Conservation (phyloP, 2,329 filamentous ascomycete genomes). For the Sporothrix euskadiensis region DNA sequence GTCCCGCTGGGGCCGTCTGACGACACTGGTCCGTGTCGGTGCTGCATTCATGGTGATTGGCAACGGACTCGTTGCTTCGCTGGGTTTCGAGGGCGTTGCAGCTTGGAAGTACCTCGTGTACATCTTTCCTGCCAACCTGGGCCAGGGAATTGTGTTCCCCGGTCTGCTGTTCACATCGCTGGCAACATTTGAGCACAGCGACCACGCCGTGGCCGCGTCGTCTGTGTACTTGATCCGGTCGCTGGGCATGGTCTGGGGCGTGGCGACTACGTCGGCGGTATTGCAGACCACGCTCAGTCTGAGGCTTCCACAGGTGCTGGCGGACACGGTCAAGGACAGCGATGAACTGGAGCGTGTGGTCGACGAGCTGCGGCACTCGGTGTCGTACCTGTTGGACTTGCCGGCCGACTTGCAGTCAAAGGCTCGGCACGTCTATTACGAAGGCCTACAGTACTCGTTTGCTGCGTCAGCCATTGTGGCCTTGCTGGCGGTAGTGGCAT, state of each 20-base stretch:
- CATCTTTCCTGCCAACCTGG: constrained; percentile 59
- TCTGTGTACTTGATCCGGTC: constrained; percentile 63
- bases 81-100: constrained; percentile 47
- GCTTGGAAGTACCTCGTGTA: constrained; percentile 58
- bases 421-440: constrained; percentile 60
- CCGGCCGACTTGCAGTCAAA: constrained; percentile 58
- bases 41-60: constrained; percentile 55
- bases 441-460: constrained; percentile 59
- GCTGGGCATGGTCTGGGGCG: constrained; percentile 64
- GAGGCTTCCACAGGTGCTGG: constrained; percentile 55
- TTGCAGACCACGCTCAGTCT: constrained; percentile 61
- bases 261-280: constrained; percentile 62
- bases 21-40: constrained; percentile 54
- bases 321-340: constrained; percentile 55
- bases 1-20: constrained; percentile 51
- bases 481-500: constrained; percentile 45
- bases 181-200: constrained; percentile 60
- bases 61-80: constrained; percentile 42
- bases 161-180: constrained; percentile 61
- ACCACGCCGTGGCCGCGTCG: constrained; percentile 27
- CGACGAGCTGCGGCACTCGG: constrained; percentile 62
- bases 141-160: constrained; percentile 61
- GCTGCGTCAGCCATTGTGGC: constrained; percentile 55
- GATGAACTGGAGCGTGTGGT: constrained; percentile 54
- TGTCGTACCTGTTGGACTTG: constrained; percentile 55